A percentile compares a stretch with the other conserved stretches of the same genome.
phyloP scores from a whole-genome alignment of 768 basidiomycete species.

The Naematelia aurantialba region DNA sequence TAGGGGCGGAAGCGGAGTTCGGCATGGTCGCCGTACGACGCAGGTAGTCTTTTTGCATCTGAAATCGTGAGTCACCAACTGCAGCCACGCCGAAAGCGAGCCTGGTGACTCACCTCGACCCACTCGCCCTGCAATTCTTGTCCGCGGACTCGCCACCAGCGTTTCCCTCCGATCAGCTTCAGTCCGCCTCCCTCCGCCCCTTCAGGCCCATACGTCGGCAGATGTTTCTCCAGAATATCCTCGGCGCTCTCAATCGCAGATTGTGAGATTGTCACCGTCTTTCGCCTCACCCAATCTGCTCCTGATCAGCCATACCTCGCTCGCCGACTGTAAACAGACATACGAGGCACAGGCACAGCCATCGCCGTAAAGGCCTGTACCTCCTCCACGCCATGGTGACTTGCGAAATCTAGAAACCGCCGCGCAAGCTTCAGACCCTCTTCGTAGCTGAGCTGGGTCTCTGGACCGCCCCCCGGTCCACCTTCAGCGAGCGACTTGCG shows the following conservation, averaged over 20 bases:
- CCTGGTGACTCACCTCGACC: constrained; percentile 44
- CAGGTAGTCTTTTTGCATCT: constrained; percentile 51
- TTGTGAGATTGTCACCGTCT: constrained; percentile 42
- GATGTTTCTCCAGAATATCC: constrained; percentile 40
- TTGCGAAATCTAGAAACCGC: constrained; percentile 47
- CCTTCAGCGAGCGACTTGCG: constrained; percentile 32
- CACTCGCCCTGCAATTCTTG: constrained; percentile 49
- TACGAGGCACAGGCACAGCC: constrained; percentile 43
- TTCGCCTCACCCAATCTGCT: constrained; percentile 45
- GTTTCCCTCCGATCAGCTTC: constrained; percentile 45
- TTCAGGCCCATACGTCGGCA: constrained; percentile 41
- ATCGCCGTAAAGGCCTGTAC: constrained; percentile 50
- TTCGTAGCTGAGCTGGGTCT: constrained; percentile 47
- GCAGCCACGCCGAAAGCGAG: not conserved
- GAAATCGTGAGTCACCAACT: constrained; percentile 8
- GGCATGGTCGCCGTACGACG: constrained; percentile 22
- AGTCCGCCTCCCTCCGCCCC: constrained; percentile 30
- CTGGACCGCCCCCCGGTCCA: constrained; percentile 34
- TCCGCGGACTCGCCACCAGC: constrained; percentile 50
- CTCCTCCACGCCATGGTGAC: constrained; percentile 49
- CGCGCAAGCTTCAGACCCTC: constrained; percentile 49
- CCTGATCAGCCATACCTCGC: constrained; percentile 5
- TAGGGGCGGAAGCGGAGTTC: not conserved
- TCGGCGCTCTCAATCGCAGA: constrained; percentile 38
- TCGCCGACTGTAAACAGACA: constrained; percentile 7